A percentile compares a stretch with the other conserved stretches of the same genome.
Conservation (phyloP, 177 flowering plant species). For the Vitis hybrid region DNA sequence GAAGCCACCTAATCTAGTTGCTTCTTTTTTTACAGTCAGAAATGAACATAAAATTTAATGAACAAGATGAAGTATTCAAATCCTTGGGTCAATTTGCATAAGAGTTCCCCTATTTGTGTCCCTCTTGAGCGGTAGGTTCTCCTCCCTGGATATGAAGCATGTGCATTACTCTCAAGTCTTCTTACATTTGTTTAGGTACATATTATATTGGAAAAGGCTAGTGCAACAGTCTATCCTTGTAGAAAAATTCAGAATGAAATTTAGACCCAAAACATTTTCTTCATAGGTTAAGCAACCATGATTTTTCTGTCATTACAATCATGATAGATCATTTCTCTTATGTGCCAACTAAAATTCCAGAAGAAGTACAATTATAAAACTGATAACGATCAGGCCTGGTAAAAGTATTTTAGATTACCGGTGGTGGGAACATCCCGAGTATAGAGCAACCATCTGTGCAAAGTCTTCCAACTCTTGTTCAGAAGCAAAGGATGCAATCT, state of each 20-base stretch:
- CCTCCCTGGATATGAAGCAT: neutral
- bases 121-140: neutral
- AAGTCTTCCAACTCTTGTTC: conserved; percentile 56
- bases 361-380: neutral
- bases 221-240: neutral
- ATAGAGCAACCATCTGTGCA: conserved; percentile 71
- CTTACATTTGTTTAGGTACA: neutral
- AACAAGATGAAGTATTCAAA: neutral
- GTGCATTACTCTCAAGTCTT: neutral
- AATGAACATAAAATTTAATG: neutral
- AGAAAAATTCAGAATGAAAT: neutral
- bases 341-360: neutral
- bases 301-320: neutral
- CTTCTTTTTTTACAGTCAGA: neutral
- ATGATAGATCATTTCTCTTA: neutral
- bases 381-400: neutral
- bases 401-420: conserved; percentile 36
- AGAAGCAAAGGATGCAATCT: conserved; percentile 49
- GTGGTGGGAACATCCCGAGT: conserved; percentile 88
- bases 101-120: neutral
- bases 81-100: neutral
- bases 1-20: neutral
- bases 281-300: neutral
- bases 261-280: neutral
- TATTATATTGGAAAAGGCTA: neutral